phyloP scores from a whole-genome alignment of 1,284 basidiomycete genomes.

The Stygiomarasmius scandens region DNA sequence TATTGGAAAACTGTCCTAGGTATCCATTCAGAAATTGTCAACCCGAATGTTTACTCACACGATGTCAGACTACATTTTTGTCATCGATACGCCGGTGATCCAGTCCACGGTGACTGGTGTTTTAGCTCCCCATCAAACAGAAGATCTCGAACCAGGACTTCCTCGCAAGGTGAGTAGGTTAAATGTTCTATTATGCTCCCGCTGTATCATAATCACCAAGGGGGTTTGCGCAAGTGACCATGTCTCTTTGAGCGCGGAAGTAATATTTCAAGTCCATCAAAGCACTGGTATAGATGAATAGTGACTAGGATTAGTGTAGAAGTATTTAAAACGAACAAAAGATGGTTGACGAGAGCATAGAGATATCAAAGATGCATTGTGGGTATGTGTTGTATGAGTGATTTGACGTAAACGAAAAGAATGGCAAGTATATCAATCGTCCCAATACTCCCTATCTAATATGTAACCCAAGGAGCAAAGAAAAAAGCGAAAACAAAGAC shows the following conservation, averaged over 20 bases:
- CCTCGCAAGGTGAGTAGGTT: no score
- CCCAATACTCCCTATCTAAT: conserved; percentile 2
- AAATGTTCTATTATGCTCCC: no score
- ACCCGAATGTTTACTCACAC: not conserved
- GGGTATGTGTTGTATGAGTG: conserved; percentile 16
- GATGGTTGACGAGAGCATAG: conserved; percentile 2
- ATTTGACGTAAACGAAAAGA: not conserved
- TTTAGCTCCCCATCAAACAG: conserved; percentile 64
- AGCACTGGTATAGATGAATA: not conserved
- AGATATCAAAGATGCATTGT: conserved; percentile 3
- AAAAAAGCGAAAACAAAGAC: no score
- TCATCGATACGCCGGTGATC: conserved; percentile 49
- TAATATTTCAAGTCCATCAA: conserved; percentile 16
- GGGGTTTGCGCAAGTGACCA: conserved; percentile 89
- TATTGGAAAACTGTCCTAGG: conserved; percentile 83
- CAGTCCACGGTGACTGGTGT: conserved; percentile 58
- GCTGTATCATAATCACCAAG: no score
- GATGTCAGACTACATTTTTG: conserved; percentile 84
- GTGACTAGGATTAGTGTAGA: no score
- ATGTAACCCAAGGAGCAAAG: conserved; percentile 6
- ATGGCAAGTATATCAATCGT: not conserved
- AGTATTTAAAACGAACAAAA: conserved; percentile 1
- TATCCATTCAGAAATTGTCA: conserved; percentile 28
- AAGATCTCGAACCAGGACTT: conserved; percentile 72
- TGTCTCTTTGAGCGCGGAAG: conserved; percentile 71